Conservation (phyloP, 495 filamentous ascomycete species). For the Jackrogersella minutella region DNA sequence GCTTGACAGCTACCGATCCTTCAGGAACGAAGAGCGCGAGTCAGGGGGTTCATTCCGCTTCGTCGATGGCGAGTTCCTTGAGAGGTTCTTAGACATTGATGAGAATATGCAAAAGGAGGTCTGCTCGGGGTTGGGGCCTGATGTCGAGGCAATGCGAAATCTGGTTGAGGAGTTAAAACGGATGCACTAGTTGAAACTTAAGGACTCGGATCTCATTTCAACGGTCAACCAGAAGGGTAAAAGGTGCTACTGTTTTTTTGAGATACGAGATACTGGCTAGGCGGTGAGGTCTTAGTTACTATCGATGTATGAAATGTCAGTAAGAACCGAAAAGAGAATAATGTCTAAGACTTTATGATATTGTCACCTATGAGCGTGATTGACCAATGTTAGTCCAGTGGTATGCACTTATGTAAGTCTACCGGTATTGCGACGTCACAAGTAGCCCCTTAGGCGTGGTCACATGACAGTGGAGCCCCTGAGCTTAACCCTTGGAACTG, state of each 20-base stretch:
- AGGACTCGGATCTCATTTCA: not conserved
- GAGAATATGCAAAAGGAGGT: conserved; percentile 72
- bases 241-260: no score
- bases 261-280: not conserved
- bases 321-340: no score
- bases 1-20: conserved; percentile 81
- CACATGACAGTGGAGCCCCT: conserved; percentile 19
- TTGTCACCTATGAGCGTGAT: no score
- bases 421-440: no score
- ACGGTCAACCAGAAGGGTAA: no score
- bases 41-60: conserved; percentile 83
- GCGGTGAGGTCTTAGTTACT: not conserved
- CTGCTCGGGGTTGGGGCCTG: conserved; percentile 64
- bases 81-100: conserved; percentile 78
- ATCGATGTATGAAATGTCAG: no score
- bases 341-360: not conserved
- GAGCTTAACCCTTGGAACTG: conserved; percentile 1
- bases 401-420: no score
- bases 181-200: conserved; percentile 60
- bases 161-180: conserved; percentile 77
- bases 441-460: no score
- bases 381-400: no score
- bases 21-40: conserved; percentile 72
- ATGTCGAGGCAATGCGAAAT: conserved; percentile 75
- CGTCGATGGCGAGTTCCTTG: conserved; percentile 91